Conservation (phyloP, 345 rosid genomes). For the Gossypium mustelinum region DNA sequence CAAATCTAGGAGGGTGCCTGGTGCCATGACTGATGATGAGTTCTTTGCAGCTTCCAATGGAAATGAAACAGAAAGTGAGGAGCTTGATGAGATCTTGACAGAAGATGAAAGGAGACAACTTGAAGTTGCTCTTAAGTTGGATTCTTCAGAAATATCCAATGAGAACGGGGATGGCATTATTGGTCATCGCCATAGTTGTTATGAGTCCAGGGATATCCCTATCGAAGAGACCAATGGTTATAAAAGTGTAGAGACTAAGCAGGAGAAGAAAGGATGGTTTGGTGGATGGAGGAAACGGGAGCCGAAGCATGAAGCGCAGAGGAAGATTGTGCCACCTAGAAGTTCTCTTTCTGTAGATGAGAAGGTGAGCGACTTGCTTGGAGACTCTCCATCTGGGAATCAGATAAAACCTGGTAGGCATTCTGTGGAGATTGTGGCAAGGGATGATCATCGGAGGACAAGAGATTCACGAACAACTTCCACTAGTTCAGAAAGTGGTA, state of each 20-base stretch:
- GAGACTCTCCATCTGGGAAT: conserved; percentile 56
- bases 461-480: conserved; percentile 50
- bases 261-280: conserved; percentile 95
- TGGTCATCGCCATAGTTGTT: conserved; percentile 44
- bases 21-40: conserved; percentile 91
- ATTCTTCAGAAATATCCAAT: conserved; percentile 47
- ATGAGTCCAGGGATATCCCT: no score
- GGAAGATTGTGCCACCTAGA: no score
- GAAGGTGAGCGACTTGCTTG: conserved; percentile 73
- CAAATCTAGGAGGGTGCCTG: conserved; percentile 88
- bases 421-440: conserved; percentile 63
- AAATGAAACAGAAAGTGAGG: conserved; percentile 75
- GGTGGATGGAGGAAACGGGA: conserved; percentile 92
- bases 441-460: conserved; percentile 59
- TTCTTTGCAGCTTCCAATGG: conserved; percentile 63
- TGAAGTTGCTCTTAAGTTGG: conserved; percentile 80
- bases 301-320: conserved; percentile 31
- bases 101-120: conserved; percentile 91
- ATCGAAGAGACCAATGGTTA: conserved; percentile 48
- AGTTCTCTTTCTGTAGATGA: conserved; percentile 10
- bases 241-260: conserved; percentile 49
- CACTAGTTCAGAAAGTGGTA: conserved; percentile 34
- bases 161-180: conserved; percentile 52
- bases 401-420: conserved; percentile 79
- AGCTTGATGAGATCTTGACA: conserved; percentile 63